Evolutionary conservation across 2,329 filamentous ascomycete genomes (phyloP).

Genomic region (Golovinomyces cichoracearum): DNA sequence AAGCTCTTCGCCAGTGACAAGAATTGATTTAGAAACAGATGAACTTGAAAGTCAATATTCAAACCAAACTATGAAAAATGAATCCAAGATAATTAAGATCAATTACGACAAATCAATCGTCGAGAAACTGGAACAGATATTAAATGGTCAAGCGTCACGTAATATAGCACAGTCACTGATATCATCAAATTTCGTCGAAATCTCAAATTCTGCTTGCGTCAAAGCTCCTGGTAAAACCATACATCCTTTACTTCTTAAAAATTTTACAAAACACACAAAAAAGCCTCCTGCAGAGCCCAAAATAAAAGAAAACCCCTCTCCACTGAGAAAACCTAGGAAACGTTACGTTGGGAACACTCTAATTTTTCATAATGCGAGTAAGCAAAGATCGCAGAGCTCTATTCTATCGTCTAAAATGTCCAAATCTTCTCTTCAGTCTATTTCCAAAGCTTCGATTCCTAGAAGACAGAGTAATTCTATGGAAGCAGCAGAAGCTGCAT

Average conservation of each 20-base stretch:
- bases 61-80: conserved; percentile 1
- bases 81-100: conserved; percentile 3
- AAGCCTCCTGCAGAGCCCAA: background rate
- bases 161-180: background rate
- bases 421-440: background rate
- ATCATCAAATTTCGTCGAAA: background rate
- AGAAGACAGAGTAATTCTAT: conserved; percentile 28
- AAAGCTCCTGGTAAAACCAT: conserved; percentile 20
- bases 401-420: background rate
- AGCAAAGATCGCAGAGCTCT: background rate
- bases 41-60: too few species aligned
- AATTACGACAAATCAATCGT: conserved; percentile 20
- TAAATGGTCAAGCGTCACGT: conserved; percentile 15
- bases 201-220: too few species aligned
- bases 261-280: conserved; percentile 16
- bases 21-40: too few species aligned
- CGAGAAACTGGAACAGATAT: conserved; percentile 34
- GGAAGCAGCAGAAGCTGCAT: conserved; percentile 39
- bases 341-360: background rate
- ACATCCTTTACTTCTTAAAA: conserved; percentile 46
- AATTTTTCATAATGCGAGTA: background rate
- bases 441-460: background rate
- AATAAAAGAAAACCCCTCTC: background rate
- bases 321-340: background rate
- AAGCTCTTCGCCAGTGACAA: conserved; percentile 32